Percentiles rank a stretch among this genome's conserved stretches.
phyloP scores from a whole-genome alignment of 108 stramenopile species.

The Cyclostephanos invisitatus region DNA sequence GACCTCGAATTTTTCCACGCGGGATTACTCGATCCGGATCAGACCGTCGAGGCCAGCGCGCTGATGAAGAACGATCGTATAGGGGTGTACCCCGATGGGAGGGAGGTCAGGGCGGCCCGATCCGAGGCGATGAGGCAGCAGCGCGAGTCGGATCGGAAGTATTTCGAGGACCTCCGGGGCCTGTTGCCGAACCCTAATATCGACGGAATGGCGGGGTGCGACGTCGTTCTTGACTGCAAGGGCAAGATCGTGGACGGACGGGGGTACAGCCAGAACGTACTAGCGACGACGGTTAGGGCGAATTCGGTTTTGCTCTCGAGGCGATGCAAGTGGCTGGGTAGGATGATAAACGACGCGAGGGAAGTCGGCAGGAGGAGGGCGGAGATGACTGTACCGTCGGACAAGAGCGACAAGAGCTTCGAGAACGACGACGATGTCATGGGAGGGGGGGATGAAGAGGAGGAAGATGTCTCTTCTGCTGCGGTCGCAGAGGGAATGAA shows the following conservation, averaged over 20 bases:
- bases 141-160: slow-evolving; percentile 69
- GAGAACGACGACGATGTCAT: slow-evolving; percentile 31
- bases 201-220: slow-evolving; percentile 33
- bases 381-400: slow-evolving; percentile 37
- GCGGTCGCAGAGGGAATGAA: not conserved
- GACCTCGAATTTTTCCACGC: slow-evolving; percentile 82
- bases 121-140: slow-evolving; percentile 52
- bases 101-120: slow-evolving; percentile 40
- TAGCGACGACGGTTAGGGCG: slow-evolving; percentile 58
- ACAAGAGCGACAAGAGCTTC: slow-evolving; percentile 24
- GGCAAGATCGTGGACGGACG: slow-evolving; percentile 70
- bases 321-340: slow-evolving; percentile 73
- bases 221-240: slow-evolving; percentile 74
- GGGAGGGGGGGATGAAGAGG: slow-evolving; percentile 14
- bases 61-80: slow-evolving; percentile 89
- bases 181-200: slow-evolving; percentile 52
- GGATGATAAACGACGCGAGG: slow-evolving; percentile 54
- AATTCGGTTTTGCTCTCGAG: slow-evolving; percentile 63
- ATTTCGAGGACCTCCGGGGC: slow-evolving; percentile 59
- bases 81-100: slow-evolving; percentile 51
- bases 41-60: slow-evolving; percentile 74
- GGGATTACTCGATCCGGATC: slow-evolving; percentile 48
- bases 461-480: slow-evolving; percentile 24
- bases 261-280: slow-evolving; percentile 68
- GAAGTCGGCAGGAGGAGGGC: slow-evolving; percentile 36